Conservation (phyloP, 2,329 filamentous ascomycete genomes). For the Hypoxylon sp. region DNA sequence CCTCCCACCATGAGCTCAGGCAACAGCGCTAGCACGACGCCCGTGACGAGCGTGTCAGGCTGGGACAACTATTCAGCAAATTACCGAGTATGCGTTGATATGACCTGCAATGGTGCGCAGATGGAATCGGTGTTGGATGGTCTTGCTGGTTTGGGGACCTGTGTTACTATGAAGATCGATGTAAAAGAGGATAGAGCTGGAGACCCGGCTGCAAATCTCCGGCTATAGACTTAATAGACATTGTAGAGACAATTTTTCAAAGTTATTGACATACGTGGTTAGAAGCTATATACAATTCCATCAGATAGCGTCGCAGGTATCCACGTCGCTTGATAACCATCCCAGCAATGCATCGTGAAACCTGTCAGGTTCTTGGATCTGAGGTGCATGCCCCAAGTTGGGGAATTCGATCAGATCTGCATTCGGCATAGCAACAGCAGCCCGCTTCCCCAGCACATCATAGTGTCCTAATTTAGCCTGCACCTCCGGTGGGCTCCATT, state of each 20-base stretch:
- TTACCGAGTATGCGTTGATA: constrained; percentile 9
- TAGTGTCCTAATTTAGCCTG: constrained; percentile 62
- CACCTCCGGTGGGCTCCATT: constrained; percentile 61
- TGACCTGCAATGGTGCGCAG: constrained; percentile 3
- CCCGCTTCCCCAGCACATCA: constrained; percentile 61
- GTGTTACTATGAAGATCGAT: constrained; percentile 15
- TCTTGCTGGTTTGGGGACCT: constrained; percentile 3
- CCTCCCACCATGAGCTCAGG: neutral
- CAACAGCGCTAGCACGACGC: constrained; percentile 8
- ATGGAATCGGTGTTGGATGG: constrained; percentile 11
- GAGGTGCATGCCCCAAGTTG: constrained; percentile 64
- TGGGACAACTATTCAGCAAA: constrained; percentile 4
- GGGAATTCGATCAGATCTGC: constrained; percentile 61
- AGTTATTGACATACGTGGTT: neutral
- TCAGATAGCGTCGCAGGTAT: neutral
- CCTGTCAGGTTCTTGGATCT: constrained; percentile 62
- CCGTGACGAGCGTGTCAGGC: constrained; percentile 1
- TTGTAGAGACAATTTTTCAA: neutral
- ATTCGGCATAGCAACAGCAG: constrained; percentile 58
- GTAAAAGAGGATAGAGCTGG: constrained; percentile 10
- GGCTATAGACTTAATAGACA: neutral
- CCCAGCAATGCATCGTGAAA: constrained; percentile 61
- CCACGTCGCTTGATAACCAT: constrained; percentile 57
- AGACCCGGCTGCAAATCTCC: neutral
- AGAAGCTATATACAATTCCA: constrained; percentile 4